A percentile compares a stretch with the other conserved stretches of the same genome.
These are phyloP conservation scores for Trichophyton schoenleinii DNA, from an alignment of 2,329 filamentous ascomycete species.

Conservation along the genomic window DNA sequence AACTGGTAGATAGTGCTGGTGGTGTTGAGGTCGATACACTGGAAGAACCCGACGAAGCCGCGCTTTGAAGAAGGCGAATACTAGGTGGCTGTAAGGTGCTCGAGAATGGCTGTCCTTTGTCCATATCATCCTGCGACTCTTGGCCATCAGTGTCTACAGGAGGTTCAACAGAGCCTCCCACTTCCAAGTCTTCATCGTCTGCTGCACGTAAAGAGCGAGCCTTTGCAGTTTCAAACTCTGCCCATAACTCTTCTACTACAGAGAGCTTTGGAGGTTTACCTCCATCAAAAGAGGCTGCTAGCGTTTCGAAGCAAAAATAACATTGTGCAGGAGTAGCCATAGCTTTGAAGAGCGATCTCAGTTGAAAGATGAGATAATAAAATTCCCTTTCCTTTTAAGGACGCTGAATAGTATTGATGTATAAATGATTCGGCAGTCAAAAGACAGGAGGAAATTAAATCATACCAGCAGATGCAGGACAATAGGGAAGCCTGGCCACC, in stretches of 20 bases:
- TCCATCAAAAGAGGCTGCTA: conserved; percentile 61
- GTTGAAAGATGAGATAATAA: not conserved
- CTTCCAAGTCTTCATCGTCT: conserved; percentile 15
- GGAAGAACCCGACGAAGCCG: conserved; percentile 26
- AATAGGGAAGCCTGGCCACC: not conserved
- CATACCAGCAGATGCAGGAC: not conserved
- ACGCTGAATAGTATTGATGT: not conserved
- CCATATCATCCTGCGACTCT: conserved; percentile 15
- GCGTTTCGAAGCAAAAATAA: conserved; percentile 81
- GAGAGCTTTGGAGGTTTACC: conserved; percentile 55
- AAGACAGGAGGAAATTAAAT: no score
- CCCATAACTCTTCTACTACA: conserved; percentile 59
- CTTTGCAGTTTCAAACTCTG: conserved; percentile 36
- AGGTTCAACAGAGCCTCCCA: conserved; percentile 3
- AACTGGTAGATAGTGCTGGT: conserved; percentile 37
- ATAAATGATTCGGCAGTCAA: no score
- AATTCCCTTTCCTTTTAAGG: not conserved
- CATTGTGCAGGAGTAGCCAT: conserved; percentile 86
- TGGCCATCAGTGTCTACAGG: conserved; percentile 14
- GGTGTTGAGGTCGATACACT: conserved; percentile 24
- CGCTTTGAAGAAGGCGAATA: conserved; percentile 25
- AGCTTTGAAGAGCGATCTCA: not conserved
- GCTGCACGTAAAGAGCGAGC: conserved; percentile 12
- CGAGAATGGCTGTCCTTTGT: conserved; percentile 9
- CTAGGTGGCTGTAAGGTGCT: conserved; percentile 21